These are phyloP conservation scores for Penicillium sp. DNA, from an alignment of 2,329 filamentous ascomycete species.

Conservation along the genomic window DNA sequence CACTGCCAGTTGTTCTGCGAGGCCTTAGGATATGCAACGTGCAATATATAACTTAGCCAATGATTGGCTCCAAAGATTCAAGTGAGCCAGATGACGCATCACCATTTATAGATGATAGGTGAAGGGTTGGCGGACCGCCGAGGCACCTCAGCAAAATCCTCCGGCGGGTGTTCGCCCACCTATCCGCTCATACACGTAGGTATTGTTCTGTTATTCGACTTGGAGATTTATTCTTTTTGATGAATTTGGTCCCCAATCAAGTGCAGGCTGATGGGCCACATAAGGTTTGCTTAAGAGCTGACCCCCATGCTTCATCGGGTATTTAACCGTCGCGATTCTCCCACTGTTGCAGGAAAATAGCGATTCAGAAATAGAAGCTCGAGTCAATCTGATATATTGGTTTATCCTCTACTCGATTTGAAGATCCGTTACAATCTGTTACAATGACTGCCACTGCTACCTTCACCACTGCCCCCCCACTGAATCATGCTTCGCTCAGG, in stretches of 20 bases:
- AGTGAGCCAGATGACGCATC: no score
- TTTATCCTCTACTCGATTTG: background rate
- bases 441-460: background rate
- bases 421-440: background rate
- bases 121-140: background rate
- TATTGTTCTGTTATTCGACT: no score
- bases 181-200: background rate
- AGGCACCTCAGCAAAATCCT: background rate
- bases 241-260: background rate
- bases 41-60: background rate
- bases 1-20: background rate
- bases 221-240: no score
- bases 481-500: slow-evolving; percentile 2
- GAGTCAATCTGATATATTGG: background rate
- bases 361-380: background rate
- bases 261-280: background rate
- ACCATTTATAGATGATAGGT: no score
- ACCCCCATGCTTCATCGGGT: background rate
- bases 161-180: background rate
- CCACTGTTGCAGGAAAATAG: background rate
- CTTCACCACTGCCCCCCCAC: background rate
- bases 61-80: no score
- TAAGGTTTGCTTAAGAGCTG: background rate
- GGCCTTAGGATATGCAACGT: background rate
- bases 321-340: background rate